Evolutionary conservation across 2,329 filamentous ascomycete species (phyloP).

Genomic region (Aureobasidium lini): DNA sequence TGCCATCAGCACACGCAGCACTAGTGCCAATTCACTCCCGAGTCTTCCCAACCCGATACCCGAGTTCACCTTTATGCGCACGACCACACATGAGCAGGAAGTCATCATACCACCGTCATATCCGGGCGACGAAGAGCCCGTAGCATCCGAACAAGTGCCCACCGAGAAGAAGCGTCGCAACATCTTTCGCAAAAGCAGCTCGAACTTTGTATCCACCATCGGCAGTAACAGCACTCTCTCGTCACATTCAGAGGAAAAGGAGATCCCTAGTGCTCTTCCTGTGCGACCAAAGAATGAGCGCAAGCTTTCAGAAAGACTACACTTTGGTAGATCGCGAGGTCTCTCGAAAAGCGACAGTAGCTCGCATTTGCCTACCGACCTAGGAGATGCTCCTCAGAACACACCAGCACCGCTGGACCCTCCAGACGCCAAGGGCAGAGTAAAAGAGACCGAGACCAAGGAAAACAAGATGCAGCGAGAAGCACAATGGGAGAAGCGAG

Average conservation of each 20-base stretch:
- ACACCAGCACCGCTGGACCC: constrained; percentile 29
- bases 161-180: constrained; percentile 12
- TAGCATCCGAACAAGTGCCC: neutral
- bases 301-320: constrained; percentile 62
- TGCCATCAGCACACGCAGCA: neutral
- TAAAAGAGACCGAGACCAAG: constrained; percentile 9
- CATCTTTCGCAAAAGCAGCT: constrained; percentile 12
- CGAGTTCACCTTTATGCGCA: constrained; percentile 76
- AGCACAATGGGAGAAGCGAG: constrained; percentile 84
- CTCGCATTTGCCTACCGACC: constrained; percentile 66
- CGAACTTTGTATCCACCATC: neutral
- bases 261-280: constrained; percentile 5
- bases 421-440: constrained; percentile 13
- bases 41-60: constrained; percentile 31
- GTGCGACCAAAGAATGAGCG: constrained; percentile 28
- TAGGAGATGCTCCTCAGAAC: constrained; percentile 78
- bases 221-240: neutral
- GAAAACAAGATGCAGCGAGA: constrained; percentile 43
- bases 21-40: neutral
- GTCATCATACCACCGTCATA: constrained; percentile 62
- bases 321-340: constrained; percentile 40
- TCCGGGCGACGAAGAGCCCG: constrained; percentile 32
- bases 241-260: neutral
- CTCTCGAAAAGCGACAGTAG: constrained; percentile 52
- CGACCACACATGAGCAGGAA: constrained; percentile 75